A percentile compares a stretch with the other conserved stretches of the same genome.
Conservation (phyloP, 208 protist species). For the Trypanosoma grayi region DNA sequence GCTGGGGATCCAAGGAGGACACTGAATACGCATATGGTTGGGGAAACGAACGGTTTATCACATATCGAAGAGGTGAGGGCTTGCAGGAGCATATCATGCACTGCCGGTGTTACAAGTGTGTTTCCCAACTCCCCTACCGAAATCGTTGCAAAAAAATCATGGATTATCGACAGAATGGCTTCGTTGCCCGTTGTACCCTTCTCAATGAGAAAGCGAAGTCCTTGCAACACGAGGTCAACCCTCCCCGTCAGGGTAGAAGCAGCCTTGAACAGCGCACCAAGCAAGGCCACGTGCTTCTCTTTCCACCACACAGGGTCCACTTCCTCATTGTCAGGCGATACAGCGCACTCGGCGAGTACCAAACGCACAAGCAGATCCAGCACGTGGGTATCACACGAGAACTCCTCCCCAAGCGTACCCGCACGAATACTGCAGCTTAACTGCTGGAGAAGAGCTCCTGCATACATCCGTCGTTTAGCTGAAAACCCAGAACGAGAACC, state of each 20-base stretch:
- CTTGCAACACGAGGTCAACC: not conserved
- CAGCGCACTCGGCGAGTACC: constrained; percentile 7
- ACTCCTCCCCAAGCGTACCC: constrained; percentile 8
- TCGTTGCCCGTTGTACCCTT: constrained; percentile 6
- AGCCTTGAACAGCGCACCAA: constrained; percentile 7
- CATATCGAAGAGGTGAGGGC: constrained; percentile 5
- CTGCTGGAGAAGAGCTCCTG: constrained; percentile 8
- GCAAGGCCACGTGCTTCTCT: constrained; percentile 3
- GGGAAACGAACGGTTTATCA: constrained; percentile 5
- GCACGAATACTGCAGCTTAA: not conserved
- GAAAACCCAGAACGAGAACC: not conserved
- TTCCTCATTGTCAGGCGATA: not conserved
- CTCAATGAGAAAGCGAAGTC: constrained; percentile 18
- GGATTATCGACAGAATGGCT: not conserved
- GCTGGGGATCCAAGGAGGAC: constrained; percentile 10
- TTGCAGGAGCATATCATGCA: not conserved
- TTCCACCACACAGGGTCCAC: not conserved
- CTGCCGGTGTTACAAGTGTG: not conserved
- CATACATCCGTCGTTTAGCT: not conserved
- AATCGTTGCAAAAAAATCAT: constrained; percentile 4
- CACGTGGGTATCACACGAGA: not conserved
- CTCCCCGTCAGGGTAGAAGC: not conserved
- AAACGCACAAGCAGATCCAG: constrained; percentile 3
- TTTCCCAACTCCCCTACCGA: not conserved
- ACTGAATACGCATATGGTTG: constrained; percentile 19